Conservation (phyloP, 768 basidiomycete species). For the Auricularia sp. region DNA sequence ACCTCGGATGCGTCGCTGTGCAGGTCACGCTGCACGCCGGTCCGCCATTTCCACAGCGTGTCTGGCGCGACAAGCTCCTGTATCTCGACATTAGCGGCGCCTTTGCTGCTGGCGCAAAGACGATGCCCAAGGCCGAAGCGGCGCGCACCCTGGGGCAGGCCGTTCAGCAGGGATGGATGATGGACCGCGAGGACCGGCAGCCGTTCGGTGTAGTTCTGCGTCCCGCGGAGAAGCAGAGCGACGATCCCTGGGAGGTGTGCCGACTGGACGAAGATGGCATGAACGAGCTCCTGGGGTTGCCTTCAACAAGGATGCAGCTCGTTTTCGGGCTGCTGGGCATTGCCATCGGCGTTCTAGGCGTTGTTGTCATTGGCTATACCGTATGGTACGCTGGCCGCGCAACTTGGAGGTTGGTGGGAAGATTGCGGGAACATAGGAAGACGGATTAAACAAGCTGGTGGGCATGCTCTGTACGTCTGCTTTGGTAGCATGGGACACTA, state of each 20-base stretch:
- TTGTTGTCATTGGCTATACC: too few species aligned
- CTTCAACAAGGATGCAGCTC: background rate
- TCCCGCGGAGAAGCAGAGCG: background rate
- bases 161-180: background rate
- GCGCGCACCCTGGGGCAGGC: background rate
- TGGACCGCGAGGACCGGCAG: background rate
- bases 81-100: background rate
- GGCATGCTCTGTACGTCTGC: too few species aligned
- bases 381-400: too few species aligned
- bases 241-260: background rate
- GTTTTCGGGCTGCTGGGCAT: background rate
- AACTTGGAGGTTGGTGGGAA: too few species aligned
- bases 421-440: too few species aligned
- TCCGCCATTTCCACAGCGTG: conserved; percentile 27
- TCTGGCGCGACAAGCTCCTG: background rate
- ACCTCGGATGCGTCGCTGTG: conserved; percentile 27
- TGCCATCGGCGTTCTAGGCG: background rate
- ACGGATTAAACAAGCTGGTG: too few species aligned
- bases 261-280: background rate
- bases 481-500: too few species aligned
- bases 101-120: background rate
- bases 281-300: background rate
- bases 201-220: background rate
- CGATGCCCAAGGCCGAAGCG: background rate
- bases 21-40: conserved; percentile 27